Conservation (phyloP, 2,329 filamentous ascomycete species). For the Aspergillus phoenicis region DNA sequence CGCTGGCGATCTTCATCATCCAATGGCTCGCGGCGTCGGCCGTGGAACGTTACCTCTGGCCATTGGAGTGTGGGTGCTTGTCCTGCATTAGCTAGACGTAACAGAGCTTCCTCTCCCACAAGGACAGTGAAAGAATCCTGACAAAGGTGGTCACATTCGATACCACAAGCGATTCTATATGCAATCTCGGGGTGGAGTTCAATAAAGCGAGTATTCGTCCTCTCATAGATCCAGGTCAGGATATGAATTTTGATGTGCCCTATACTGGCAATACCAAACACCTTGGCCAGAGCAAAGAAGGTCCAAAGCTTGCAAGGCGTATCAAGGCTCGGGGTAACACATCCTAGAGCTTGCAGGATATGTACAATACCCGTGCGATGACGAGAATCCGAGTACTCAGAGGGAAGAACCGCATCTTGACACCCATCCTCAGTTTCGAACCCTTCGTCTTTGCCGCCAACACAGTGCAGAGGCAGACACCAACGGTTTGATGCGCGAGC, state of each 20-base stretch:
- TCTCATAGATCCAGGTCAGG: conserved; percentile 60
- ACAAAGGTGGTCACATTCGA: conserved; percentile 38
- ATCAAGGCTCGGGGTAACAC: conserved; percentile 58
- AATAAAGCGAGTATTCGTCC: conserved; percentile 60
- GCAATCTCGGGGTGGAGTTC: conserved; percentile 65
- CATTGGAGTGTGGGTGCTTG: conserved; percentile 1
- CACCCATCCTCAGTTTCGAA: conserved; percentile 11
- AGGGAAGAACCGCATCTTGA: conserved; percentile 20
- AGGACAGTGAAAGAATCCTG: conserved; percentile 60
- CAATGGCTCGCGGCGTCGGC: conserved; percentile 52
- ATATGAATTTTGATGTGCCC: conserved; percentile 50
- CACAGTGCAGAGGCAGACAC: conserved; percentile 41
- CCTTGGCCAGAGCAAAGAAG: conserved; percentile 62
- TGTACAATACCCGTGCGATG: conserved; percentile 67
- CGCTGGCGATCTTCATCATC: conserved; percentile 60
- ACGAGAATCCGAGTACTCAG: conserved; percentile 66
- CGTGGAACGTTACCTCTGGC: conserved; percentile 42
- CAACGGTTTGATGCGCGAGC: conserved; percentile 46
- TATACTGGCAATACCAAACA: conserved; percentile 52
- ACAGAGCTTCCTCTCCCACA: conserved; percentile 64
- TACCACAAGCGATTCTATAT: conserved; percentile 57
- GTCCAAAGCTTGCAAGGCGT: conserved; percentile 70
- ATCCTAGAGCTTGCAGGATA: conserved; percentile 61
- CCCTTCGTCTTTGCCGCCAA: conserved; percentile 54
- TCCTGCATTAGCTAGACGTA: conserved; percentile 31